phyloP scores from a whole-genome alignment of 2,329 filamentous ascomycete genomes.

The Gliomastix tumulicola region DNA sequence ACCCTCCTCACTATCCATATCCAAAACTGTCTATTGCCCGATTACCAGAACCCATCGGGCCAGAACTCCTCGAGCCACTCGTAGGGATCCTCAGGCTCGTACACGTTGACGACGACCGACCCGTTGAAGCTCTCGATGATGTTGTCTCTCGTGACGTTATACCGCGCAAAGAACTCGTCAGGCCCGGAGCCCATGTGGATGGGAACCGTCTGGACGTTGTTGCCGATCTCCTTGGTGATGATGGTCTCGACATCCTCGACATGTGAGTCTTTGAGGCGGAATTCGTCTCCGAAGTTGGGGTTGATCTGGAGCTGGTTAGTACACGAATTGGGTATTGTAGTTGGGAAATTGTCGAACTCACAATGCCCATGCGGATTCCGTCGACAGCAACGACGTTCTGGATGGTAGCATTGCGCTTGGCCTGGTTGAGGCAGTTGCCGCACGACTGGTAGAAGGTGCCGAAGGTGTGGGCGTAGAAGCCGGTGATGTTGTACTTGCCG shows the following conservation, averaged over 20 bases:
- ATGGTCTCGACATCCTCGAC: slow-evolving; percentile 14
- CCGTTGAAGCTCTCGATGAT: slow-evolving; percentile 15
- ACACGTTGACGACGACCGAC: slow-evolving; percentile 9
- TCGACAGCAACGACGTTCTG: slow-evolving; percentile 17
- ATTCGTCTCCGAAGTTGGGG: slow-evolving; percentile 18
- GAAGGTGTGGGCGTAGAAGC: slow-evolving; percentile 18
- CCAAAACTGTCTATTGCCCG: too few species aligned
- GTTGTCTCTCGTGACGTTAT: slow-evolving; percentile 15
- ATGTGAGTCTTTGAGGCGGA: slow-evolving; percentile 17
- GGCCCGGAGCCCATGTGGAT: slow-evolving; percentile 15
- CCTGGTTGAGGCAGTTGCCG: slow-evolving; percentile 20
- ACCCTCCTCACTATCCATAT: too few species aligned
- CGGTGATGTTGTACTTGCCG: slow-evolving; percentile 20
- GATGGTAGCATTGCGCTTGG: slow-evolving; percentile 15
- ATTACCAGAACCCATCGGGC: slow-evolving; percentile 16
- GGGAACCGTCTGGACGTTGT: slow-evolving; percentile 17
- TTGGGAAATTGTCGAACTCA: too few species aligned
- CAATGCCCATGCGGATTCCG: slow-evolving; percentile 19
- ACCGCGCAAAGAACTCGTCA: slow-evolving; percentile 17
- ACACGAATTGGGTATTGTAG: background rate
- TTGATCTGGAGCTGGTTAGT: slow-evolving; percentile 13
- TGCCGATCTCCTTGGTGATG: slow-evolving; percentile 18
- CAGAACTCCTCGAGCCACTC: slow-evolving; percentile 48
- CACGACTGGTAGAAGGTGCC: slow-evolving; percentile 20
- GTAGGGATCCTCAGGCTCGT: slow-evolving; percentile 32